Evolutionary conservation across 1,284 basidiomycete genomes (phyloP), one percentile per base, ranked within the genome.

Genomic region (Chondrostereum purpureum): DNA sequence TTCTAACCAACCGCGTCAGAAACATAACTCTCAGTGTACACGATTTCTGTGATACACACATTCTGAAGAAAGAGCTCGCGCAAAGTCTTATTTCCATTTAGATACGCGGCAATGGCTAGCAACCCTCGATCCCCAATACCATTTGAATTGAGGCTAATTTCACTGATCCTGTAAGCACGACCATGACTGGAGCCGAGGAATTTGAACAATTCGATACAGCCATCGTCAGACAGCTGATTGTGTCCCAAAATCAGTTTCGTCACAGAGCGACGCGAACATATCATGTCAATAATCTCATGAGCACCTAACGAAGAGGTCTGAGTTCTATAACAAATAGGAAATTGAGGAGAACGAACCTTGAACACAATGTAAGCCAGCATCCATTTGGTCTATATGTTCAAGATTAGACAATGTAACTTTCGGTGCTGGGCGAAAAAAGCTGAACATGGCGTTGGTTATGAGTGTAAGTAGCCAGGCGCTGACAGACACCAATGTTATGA

Each of bases 91-190:
- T 80, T 82, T 16, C 64, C 66, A 40, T 64, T 58, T 37, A 85
- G 47, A 54, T 80, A 84, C 35, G 68, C 58, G 6, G 71, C 58
- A 46, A 84, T 73, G 5, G 74, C 71, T 22, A 63, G 57, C 17
- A 86, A 63, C 0, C 79, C 79, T 37, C 57, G 56, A 55, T 81
- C 72, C 14, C 78, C 73, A 44, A 86, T 73, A 1, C 55, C 51
- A 53, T 78, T 80, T 8, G 67, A 64, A 46, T 78, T 80, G 45
- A 86, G 58, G 52, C 65, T 70, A 36, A 86, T 78, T 50, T 81
- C 75, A 1, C 61, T 55, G 47, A 86, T 67, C 42, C 59, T 62
- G 55, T 80, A 67, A 45, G 61, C 66, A 40, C 64, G 62, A 5
- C 77, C 80, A 16, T 64, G 52, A 12, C 62, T 51, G 3, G 79